Base-by-base conservation (phyloP, 345 rosid genomes). In the Gossypium bickii region DNA sequence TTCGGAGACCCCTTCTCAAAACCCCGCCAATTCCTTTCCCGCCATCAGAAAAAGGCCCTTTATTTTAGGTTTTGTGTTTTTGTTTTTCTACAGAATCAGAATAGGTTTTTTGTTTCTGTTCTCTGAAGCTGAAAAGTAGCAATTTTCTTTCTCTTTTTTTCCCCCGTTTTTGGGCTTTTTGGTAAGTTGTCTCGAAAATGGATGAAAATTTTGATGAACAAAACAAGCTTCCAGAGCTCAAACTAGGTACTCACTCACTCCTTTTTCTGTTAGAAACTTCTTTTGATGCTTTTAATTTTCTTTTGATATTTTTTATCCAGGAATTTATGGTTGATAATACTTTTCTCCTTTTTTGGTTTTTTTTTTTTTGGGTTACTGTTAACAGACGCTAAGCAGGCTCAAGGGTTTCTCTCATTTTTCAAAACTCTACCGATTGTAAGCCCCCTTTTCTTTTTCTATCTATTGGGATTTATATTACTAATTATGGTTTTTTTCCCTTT, bases 391-490 rank as follows among this genome's bases (percentile, higher is more conserved):
- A 93, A 89, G 87, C 99, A 95, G 81, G 94, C 99, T 75, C 96
- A 90, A 79, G 99, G 99, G 78, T 95, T 95, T 85, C 90, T 95
- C 72, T 88, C 94, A 11, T 95, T 95, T 88, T 95, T 90, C 90
- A 95, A 88, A 87, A 87, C 91, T 77, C 92, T 95, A 64, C 91
- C 96, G 67, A 82, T 58, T 71, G 99, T 95, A 87, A 85, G 89
- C 75, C 22, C 18, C 8, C 41, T 45, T 45, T 64, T 34, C 62
- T 62, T 3, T 29, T 41, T 60, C 18, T 62, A 18, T 16, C 10
- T 16, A 13, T 61, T 7, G 59, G 60, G 63, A 24, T 59, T 59
- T 24, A 12, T 4, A 12, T 57, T 24, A 24, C 38, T 1, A 57
- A 12, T 55, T 55, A 17, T 27, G 57, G 16, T n/a, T 29, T 55